A percentile compares a stretch with the other conserved stretches of the same genome.
These are phyloP conservation scores for Colletotrichum cereale DNA, from an alignment of 2,329 filamentous ascomycete species.

Conservation along the genomic window DNA sequence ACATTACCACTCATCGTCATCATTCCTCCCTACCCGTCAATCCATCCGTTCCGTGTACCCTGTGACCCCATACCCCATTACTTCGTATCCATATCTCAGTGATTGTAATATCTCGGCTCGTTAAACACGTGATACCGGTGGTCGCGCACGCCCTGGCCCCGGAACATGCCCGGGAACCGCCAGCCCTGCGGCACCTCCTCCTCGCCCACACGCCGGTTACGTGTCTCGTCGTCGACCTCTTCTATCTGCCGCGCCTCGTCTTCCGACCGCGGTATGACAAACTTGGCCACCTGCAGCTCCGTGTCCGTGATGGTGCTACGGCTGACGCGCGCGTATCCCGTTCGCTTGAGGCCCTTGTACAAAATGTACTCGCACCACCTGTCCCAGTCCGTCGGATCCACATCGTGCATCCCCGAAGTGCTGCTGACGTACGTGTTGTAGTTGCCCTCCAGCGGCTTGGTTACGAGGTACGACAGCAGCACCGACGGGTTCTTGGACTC, in stretches of 20 bases:
- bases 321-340: conserved; percentile 90
- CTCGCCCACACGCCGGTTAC: conserved; percentile 74
- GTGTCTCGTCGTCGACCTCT: conserved; percentile 62
- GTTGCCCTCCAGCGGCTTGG: conserved; percentile 89
- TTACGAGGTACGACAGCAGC: conserved; percentile 92
- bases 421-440: conserved; percentile 96
- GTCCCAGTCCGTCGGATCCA: conserved; percentile 94
- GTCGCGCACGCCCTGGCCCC: conserved; percentile 86
- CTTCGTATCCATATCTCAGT: conserved; percentile 43
- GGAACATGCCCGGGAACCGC: conserved; percentile 88
- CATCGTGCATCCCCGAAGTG: conserved; percentile 91
- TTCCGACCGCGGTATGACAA: conserved; percentile 81
- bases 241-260: conserved; percentile 64
- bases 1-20: conserved; percentile 4
- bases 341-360: conserved; percentile 87
- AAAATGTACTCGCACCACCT: conserved; percentile 99
- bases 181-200: conserved; percentile 80
- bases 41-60: not conserved
- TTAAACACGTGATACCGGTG: conserved; percentile 97
- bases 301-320: conserved; percentile 96
- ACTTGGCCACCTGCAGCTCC: conserved; percentile 96
- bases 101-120: conserved; percentile 80
- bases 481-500: conserved; percentile 83
- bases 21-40: not conserved
- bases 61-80: not conserved